phyloP scores from a whole-genome alignment of 805 yeast genomes.

The Yamadazyma laniorum region DNA sequence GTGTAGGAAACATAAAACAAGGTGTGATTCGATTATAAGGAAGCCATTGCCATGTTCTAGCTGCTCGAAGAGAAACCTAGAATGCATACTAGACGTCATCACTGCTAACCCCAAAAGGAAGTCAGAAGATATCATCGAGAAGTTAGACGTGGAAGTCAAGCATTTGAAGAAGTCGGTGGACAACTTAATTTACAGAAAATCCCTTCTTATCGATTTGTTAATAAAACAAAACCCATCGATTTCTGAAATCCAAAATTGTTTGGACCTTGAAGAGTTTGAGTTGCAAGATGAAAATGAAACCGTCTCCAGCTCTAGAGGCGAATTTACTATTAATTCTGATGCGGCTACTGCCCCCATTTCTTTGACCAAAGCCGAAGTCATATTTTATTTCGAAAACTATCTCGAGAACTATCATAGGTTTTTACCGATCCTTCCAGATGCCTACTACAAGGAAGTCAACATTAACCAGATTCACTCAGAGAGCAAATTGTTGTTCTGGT shows the following conservation, averaged over 20 bases:
- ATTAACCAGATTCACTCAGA: slow-evolving; percentile 22
- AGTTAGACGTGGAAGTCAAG: slow-evolving; percentile 25
- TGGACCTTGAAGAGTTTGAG: slow-evolving; percentile 11
- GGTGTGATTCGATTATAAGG: slow-evolving; percentile 55
- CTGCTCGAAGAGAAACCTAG: slow-evolving; percentile 50
- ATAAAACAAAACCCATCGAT: slow-evolving; percentile 19
- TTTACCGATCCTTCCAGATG: slow-evolving; percentile 32
- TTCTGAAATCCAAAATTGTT: slow-evolving; percentile 22
- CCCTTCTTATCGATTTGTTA: slow-evolving; percentile 8
- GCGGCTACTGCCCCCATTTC: slow-evolving; percentile 1
- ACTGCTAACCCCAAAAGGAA: slow-evolving; percentile 46
- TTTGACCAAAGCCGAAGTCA: slow-evolving; percentile 7
- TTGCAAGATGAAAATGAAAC: neutral
- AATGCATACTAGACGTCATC: slow-evolving; percentile 56
- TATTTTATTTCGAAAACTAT: slow-evolving; percentile 19
- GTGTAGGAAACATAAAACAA: slow-evolving; percentile 65
- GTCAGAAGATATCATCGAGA: slow-evolving; percentile 29
- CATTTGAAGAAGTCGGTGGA: slow-evolving; percentile 23
- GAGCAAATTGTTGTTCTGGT: slow-evolving; percentile 41
- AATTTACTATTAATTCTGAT: slow-evolving; percentile 8
- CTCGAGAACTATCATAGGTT: slow-evolving; percentile 27
- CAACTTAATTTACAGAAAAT: slow-evolving; percentile 22
- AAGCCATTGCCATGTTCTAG: slow-evolving; percentile 57
- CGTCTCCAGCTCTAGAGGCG: neutral
- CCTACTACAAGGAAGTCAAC: slow-evolving; percentile 17